These are phyloP conservation scores for Saccharomyces kudriavzevii DNA, from an alignment of 805 yeast species.

Conservation along the genomic window DNA sequence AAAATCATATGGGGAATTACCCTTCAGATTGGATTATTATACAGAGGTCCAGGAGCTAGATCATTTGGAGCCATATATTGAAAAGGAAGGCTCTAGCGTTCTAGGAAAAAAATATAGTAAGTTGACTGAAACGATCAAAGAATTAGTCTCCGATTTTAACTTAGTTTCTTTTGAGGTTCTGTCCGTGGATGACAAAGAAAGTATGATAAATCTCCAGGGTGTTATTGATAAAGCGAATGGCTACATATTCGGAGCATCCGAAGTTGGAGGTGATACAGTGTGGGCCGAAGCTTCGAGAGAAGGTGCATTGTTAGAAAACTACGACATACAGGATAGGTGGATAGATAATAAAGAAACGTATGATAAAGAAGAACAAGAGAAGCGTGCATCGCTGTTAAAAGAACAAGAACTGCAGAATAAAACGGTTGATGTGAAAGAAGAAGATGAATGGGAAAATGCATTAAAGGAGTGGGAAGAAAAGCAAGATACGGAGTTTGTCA, in stretches of 20 bases:
- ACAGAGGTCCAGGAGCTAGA: slow-evolving; percentile 85
- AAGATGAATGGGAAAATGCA: slow-evolving; percentile 65
- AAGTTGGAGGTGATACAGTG: slow-evolving; percentile 91
- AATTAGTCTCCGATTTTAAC: slow-evolving; percentile 78
- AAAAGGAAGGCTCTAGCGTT: slow-evolving; percentile 61
- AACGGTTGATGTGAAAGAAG: slow-evolving; percentile 49
- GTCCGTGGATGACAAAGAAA: slow-evolving; percentile 81
- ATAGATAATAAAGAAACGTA: slow-evolving; percentile 72
- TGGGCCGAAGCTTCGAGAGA: slow-evolving; percentile 96
- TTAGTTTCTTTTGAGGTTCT: slow-evolving; percentile 83
- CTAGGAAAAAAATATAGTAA: slow-evolving; percentile 54
- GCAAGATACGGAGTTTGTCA: slow-evolving; percentile 28
- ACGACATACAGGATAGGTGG: slow-evolving; percentile 94
- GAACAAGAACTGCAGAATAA: slow-evolving; percentile 36
- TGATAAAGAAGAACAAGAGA: slow-evolving; percentile 54
- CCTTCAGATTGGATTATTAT: slow-evolving; percentile 76
- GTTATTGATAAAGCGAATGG: slow-evolving; percentile 89
- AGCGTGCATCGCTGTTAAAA: slow-evolving; percentile 35
- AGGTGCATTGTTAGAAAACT: slow-evolving; percentile 45
- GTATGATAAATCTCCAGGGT: slow-evolving; percentile 77
- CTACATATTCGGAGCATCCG: slow-evolving; percentile 85
- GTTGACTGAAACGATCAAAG: slow-evolving; percentile 71
- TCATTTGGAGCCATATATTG: slow-evolving; percentile 57
- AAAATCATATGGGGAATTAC: slow-evolving; percentile 67
- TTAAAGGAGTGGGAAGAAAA: slow-evolving; percentile 50